A percentile compares a stretch with the other conserved stretches of the same genome.
phyloP scores from a whole-genome alignment of 192 early-diverging fungal genomes.

The Paraglomus brasilianum region DNA sequence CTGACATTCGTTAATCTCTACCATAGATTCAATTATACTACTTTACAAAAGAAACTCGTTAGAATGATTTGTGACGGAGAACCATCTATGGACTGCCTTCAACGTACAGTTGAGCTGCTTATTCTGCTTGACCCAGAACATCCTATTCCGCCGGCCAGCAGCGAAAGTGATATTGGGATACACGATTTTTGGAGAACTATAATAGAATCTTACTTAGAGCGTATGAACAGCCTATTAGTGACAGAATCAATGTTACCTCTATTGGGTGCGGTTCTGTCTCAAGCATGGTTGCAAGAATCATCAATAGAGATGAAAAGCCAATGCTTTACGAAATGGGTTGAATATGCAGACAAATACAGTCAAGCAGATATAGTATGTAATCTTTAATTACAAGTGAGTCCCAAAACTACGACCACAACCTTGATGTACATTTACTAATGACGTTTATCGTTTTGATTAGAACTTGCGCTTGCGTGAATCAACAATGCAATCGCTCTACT shows the following conservation, averaged over 20 bases:
- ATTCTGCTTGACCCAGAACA: background rate
- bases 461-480: conserved; percentile 8
- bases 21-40: background rate
- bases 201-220: background rate
- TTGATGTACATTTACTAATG: background rate
- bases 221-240: conserved; percentile 4
- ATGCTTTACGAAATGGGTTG: conserved; percentile 15
- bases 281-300: conserved; percentile 7
- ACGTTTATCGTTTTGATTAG: background rate
- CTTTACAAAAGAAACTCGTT: conserved; percentile 15
- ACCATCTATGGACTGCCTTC: background rate
- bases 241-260: conserved; percentile 9
- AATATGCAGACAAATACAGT: conserved; percentile 14
- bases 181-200: conserved; percentile 25
- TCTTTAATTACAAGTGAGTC: background rate
- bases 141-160: background rate
- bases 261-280: conserved; percentile 2
- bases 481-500: conserved; percentile 5
- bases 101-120: background rate
- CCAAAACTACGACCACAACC: too few species aligned
- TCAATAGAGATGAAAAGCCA: background rate
- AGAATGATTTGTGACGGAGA: conserved; percentile 21
- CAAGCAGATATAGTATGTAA: conserved; percentile 18
- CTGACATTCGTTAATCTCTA: background rate
- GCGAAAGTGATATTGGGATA: background rate